Conservation (phyloP, 768 basidiomycete species). For the Phanerochaete sordida region DNA sequence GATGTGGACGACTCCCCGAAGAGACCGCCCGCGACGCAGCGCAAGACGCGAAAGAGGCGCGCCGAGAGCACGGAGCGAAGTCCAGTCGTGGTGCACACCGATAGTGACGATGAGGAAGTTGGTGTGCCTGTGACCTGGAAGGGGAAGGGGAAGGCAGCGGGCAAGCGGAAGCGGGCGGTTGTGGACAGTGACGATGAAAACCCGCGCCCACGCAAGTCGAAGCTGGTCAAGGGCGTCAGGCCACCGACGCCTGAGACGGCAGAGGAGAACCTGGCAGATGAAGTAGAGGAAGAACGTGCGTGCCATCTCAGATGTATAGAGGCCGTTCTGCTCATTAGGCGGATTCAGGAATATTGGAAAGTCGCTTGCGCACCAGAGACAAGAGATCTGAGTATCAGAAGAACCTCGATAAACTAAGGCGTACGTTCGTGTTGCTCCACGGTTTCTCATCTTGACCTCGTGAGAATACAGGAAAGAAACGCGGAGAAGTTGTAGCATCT, state of each 20-base stretch:
- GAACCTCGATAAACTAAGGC: constrained; percentile 62
- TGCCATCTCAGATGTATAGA: background rate
- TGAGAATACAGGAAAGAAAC: constrained; percentile 38
- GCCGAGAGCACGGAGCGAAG: constrained; percentile 14
- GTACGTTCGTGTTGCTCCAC: constrained; percentile 36
- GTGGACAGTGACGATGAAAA: constrained; percentile 30
- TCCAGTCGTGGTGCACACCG: background rate
- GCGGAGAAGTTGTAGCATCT: constrained; percentile 28
- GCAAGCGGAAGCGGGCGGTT: constrained; percentile 16
- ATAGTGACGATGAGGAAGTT: constrained; percentile 13
- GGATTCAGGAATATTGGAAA: constrained; percentile 54
- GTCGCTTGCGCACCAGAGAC: constrained; percentile 57
- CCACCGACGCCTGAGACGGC: constrained; percentile 33
- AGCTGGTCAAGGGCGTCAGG: constrained; percentile 40
- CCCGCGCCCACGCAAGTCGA: constrained; percentile 32
- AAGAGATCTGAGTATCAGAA: constrained; percentile 60
- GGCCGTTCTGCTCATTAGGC: background rate
- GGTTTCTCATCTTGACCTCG: background rate
- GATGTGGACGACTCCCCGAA: constrained; percentile 25
- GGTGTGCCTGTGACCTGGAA: constrained; percentile 17
- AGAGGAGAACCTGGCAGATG: constrained; percentile 39
- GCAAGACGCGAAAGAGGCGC: constrained; percentile 10
- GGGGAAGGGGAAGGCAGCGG: constrained; percentile 10
- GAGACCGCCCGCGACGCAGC: constrained; percentile 11
- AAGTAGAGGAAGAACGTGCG: constrained; percentile 59